A percentile compares a stretch with the other conserved stretches of the same genome.
phyloP scores from a whole-genome alignment of 2,329 filamentous ascomycete genomes.

The Alternaria sp. region DNA sequence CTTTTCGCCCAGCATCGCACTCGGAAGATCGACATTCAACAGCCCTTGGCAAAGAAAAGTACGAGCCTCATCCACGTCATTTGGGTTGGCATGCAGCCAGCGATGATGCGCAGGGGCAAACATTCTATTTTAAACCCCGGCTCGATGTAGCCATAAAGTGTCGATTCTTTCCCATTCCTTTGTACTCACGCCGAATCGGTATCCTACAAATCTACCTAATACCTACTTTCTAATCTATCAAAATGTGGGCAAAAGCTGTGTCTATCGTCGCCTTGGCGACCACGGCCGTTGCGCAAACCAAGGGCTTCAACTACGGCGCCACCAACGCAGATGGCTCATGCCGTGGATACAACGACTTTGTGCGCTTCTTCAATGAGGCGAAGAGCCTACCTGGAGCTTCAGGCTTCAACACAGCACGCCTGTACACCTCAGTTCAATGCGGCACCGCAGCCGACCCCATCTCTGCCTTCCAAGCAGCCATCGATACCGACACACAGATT shows the following conservation, averaged over 20 bases:
- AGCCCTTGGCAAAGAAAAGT: constrained; percentile 14
- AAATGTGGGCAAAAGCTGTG: constrained; percentile 24
- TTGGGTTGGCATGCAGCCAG: constrained; percentile 18
- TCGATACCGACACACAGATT: constrained; percentile 77
- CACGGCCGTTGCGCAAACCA: constrained; percentile 35
- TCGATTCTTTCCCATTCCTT: not conserved
- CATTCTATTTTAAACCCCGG: not conserved
- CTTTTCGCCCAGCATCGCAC: not conserved
- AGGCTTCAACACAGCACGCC: constrained; percentile 72
- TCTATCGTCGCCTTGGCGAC: constrained; percentile 28
- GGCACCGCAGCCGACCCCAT: constrained; percentile 63
- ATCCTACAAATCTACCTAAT: not conserved
- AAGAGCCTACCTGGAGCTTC: constrained; percentile 68
- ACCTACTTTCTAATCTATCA: not conserved
- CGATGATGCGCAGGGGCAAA: constrained; percentile 21
- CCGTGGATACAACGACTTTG: constrained; percentile 71
- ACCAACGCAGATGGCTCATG: constrained; percentile 66
- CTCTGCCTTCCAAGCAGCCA: constrained; percentile 70
- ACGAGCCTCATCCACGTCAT: constrained; percentile 29
- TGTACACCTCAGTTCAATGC: constrained; percentile 77
- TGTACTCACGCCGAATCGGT: not conserved
- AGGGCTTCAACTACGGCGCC: constrained; percentile 77
- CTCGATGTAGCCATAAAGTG: not conserved
- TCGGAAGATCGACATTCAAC: constrained; percentile 20
- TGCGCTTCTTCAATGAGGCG: constrained; percentile 72